Conservation (phyloP, 2,329 filamentous ascomycete species). For the Fusarium torulosum region DNA sequence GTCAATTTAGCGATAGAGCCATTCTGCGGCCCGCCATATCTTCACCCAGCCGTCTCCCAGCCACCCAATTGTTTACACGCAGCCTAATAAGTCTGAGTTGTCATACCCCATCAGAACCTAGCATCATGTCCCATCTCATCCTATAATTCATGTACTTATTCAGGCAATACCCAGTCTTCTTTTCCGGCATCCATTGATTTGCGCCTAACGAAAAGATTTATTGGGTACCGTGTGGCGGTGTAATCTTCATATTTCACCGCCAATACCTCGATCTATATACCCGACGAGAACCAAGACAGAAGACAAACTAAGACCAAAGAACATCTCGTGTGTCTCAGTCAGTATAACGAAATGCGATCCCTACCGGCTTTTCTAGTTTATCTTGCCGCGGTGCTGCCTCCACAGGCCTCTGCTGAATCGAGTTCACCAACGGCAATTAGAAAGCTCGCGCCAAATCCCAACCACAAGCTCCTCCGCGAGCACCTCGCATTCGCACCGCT, state of each 20-base stretch:
- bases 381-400: constrained; percentile 60
- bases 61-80: constrained; percentile 48
- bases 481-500: constrained; percentile 67
- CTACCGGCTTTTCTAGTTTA: constrained; percentile 56
- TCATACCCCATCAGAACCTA: constrained; percentile 36
- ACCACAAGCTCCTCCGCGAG: constrained; percentile 79
- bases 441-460: constrained; percentile 78
- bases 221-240: constrained; percentile 27
- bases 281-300: constrained; percentile 3
- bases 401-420: constrained; percentile 53
- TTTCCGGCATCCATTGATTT: neutral
- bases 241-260: constrained; percentile 27
- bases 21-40: constrained; percentile 21
- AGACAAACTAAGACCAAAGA: neutral
- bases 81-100: constrained; percentile 23
- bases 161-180: neutral
- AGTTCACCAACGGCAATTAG: constrained; percentile 70
- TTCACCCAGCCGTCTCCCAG: constrained; percentile 37
- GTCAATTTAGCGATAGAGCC: constrained; percentile 1
- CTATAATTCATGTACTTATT: constrained; percentile 1
- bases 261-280: constrained; percentile 3
- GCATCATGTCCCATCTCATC: constrained; percentile 15
- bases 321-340: constrained; percentile 1
- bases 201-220: constrained; percentile 14
- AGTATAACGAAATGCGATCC: constrained; percentile 55